A percentile compares a stretch with the other conserved stretches of the same genome.
phyloP scores from a whole-genome alignment of 305 asterid genomes.

The Lippia alba region DNA sequence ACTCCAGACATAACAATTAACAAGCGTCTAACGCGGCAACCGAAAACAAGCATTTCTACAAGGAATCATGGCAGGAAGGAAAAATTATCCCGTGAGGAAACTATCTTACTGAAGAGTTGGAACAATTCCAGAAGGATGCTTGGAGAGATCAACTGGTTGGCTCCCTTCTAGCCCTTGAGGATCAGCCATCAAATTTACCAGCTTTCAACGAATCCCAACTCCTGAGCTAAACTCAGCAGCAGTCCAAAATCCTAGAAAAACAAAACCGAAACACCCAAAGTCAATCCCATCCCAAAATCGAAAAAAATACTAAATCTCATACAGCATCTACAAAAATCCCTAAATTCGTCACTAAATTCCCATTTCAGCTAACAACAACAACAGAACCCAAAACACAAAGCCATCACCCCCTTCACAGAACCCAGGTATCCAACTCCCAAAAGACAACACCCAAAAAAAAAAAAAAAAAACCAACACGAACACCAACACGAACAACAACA shows the following conservation, averaged over 20 bases:
- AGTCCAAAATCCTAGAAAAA: conserved; percentile 13
- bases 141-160: conserved; percentile 81
- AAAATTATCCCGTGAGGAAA: background rate
- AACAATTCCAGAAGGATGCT: conserved; percentile 88
- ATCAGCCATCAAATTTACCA: conserved; percentile 67
- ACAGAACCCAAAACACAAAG: background rate
- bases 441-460: background rate
- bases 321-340: background rate
- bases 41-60: too few species aligned
- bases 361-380: background rate
- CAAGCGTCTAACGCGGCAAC: background rate
- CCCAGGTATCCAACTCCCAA: background rate
- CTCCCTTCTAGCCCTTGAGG: conserved; percentile 70
- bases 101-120: conserved; percentile 82
- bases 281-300: conserved; percentile 21
- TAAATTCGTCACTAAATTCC: background rate
- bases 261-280: conserved; percentile 3
- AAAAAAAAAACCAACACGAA: background rate
- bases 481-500: background rate
- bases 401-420: background rate
- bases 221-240: conserved; percentile 26
- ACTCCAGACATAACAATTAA: background rate
- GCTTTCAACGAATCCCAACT: conserved; percentile 18
- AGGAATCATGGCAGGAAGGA: too few species aligned
- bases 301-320: background rate